Base-by-base conservation (phyloP, 306 rosid species). In the Corylus avellana region DNA sequence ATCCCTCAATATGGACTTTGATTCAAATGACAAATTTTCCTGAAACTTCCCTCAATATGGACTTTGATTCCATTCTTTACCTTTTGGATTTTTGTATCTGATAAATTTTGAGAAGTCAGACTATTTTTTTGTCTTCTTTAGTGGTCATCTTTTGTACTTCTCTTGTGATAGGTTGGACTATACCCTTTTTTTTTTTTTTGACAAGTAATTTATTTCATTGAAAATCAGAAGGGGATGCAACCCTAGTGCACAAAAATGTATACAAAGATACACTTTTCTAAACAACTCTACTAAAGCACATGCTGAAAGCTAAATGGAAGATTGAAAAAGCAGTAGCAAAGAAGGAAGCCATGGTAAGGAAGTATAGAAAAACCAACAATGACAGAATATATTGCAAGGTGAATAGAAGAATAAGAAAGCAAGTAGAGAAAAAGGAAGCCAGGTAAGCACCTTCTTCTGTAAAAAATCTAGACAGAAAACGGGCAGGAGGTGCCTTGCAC, bases 371-470 rank as follows among this genome's bases (percentile, higher is more conserved):
- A 44, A 42, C 14, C 4, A 39, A 39, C n/a, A 9, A n/a, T 46
- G 25, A 54, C 53, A 64, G 39, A 66, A 75, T 10, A n/a, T 68
- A 18, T 47, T 77, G 75, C 70, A n/a, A 49, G 76, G 46, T 53
- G 47, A 74, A 77, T 14, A 51, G 17, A 62, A 70, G 32, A 69
- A 68, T 44, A 37, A 37, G 58, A 69, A 56, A 70, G 42, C 68
- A 20, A 77, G 42, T 54, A 79, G 72, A 62, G 59, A 68, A 18
- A 55, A 78, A 70, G 75, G 82, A 75, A 77, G 51, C 73, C 48
- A 62, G n/a, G 32, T 69, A 78, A 73, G 82, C 75, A 94, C 98
- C 98, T 92, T 88, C 91, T 49, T 91, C 94, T 37, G 91, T 90
- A 88, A 88, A 92, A 79, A 87, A 91, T 80, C 79, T 85, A 18